Base-by-base conservation (phyloP, 768 basidiomycete species). In the Lactarius evosmus region DNA sequence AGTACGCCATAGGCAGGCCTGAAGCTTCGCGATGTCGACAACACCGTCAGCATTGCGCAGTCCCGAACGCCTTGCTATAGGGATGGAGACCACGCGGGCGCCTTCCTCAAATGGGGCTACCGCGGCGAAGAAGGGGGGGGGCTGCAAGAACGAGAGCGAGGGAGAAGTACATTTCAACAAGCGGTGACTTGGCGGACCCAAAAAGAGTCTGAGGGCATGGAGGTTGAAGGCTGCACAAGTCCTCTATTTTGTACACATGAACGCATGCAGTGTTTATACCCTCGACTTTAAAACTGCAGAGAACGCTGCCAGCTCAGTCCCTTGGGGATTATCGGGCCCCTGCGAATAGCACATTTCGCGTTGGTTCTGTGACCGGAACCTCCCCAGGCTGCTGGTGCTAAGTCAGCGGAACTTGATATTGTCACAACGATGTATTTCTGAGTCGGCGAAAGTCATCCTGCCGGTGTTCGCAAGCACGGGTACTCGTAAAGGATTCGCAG, bases 111-210 rank as follows among this genome's bases (percentile, higher is more conserved):
- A 12, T 4, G 44, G 44, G 44, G 4, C 22, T 12, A 22, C 44
- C 0, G 11, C 44, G 0, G 22, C 44, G 44, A 46, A 11, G 44
- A 46, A 22, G n/a, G n/a, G 44, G 44, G 22, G 22, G n/a, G 22
- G 44, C 22, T 22, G 44, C 41, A n/a, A 44, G 9, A 44, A 44
- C 9, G 41, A 44, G 14, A 44, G n/a, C 4, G 8, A n/a, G 41
- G 41, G 41, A 44, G 41, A 44, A 44, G 50, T n/a, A 67, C 58
- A 36, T 68, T 63, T 16, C 68, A 67, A 56, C 27, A 27, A 22
- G 41, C 8, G 25, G 41, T 41, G 40, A 8, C 19, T 41, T n/a
- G 19, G 19, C 19, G 29, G 25, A 17, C 8, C 14, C 34, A 32
- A 29, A n/a, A 1, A 16, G 17, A 44, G 41, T 30, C 53, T 14